phyloP scores from a whole-genome alignment of 805 yeast species.

The Candida pseudoglaebosa region DNA sequence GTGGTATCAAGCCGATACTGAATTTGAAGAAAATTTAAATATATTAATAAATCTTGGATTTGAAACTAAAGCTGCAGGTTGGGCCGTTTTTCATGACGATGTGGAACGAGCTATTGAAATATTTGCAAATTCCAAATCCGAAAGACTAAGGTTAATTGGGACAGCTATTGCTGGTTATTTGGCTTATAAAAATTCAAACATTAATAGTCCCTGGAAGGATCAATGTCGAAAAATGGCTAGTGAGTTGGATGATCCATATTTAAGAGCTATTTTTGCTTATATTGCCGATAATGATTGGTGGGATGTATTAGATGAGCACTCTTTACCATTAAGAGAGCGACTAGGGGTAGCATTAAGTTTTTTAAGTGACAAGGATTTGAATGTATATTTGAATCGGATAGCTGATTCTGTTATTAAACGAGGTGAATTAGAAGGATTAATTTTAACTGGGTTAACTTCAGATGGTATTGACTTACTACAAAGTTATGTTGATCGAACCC shows the following conservation, averaged over 20 bases:
- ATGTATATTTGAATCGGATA: constrained; percentile 64
- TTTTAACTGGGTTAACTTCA: constrained; percentile 89
- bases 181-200: constrained; percentile 53
- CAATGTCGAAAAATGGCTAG: constrained; percentile 85
- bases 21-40: constrained; percentile 65
- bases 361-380: constrained; percentile 73
- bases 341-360: constrained; percentile 88
- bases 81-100: constrained; percentile 95
- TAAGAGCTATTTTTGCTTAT: constrained; percentile 88
- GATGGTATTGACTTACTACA: constrained; percentile 77
- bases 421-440: constrained; percentile 90
- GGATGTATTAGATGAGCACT: constrained; percentile 87
- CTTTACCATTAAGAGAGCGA: constrained; percentile 83
- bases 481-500: constrained; percentile 80
- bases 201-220: constrained; percentile 84
- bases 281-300: constrained; percentile 95
- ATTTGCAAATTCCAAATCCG: constrained; percentile 69
- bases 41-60: constrained; percentile 55
- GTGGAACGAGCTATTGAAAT: constrained; percentile 76
- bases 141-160: constrained; percentile 72
- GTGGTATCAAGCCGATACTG: constrained; percentile 77
- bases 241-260: constrained; percentile 85
- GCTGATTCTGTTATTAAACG: constrained; percentile 64
- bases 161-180: constrained; percentile 91
- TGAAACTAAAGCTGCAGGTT: constrained; percentile 90